Conservation (phyloP, 306 rosid species). For the Cicer pinnatifidum region DNA sequence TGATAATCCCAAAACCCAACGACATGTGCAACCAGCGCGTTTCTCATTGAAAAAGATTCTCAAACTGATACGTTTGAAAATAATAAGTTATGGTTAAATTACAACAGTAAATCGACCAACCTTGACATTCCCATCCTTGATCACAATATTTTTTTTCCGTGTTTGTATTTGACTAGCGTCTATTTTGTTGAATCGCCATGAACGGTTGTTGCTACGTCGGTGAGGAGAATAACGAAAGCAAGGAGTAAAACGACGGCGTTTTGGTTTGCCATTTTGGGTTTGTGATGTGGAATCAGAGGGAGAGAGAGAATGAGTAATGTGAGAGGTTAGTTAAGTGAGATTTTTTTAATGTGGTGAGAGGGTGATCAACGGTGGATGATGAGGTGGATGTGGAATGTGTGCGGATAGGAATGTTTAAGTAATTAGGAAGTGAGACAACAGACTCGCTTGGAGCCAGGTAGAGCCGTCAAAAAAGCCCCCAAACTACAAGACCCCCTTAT, state of each 20-base stretch:
- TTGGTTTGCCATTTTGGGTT: slow-evolving; percentile 21
- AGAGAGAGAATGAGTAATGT: background rate
- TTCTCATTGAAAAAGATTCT: slow-evolving; percentile 84
- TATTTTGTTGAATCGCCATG: slow-evolving; percentile 47
- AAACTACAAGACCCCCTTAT: no score
- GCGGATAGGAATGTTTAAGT: background rate
- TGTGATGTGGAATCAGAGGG: background rate
- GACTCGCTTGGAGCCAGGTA: slow-evolving; percentile 21
- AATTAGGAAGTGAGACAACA: background rate
- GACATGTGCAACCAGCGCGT: slow-evolving; percentile 78
- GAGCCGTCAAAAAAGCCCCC: no score
- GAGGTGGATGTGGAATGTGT: background rate
- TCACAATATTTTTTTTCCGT: slow-evolving; percentile 73
- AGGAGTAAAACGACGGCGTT: slow-evolving; percentile 11
- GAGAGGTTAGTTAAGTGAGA: background rate
- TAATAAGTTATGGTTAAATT: slow-evolving; percentile 73
- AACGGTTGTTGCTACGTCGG: slow-evolving; percentile 33
- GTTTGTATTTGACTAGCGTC: slow-evolving; percentile 58
- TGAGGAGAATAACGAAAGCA: background rate
- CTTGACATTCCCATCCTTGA: slow-evolving; percentile 84
- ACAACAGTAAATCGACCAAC: slow-evolving; percentile 74
- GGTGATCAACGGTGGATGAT: background rate
- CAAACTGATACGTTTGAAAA: slow-evolving; percentile 82
- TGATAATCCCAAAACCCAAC: slow-evolving; percentile 87
- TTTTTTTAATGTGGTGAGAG: background rate